Conservation (phyloP, 495 filamentous ascomycete species). For the Neurospora sp. region DNA sequence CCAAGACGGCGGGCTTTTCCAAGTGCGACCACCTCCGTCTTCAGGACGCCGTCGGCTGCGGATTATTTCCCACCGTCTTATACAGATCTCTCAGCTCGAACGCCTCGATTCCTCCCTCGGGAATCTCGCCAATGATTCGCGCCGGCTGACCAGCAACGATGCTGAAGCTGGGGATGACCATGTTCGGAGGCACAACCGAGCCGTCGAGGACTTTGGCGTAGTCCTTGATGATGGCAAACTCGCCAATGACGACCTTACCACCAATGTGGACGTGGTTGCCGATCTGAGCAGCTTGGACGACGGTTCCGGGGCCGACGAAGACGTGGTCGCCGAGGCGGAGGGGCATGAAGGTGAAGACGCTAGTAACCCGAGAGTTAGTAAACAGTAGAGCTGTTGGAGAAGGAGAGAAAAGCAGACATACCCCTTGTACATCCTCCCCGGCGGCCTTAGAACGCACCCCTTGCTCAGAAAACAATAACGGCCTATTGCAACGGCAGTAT, state of each 20-base stretch:
- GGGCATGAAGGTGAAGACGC: constrained; percentile 60
- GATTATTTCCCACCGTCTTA: constrained; percentile 42
- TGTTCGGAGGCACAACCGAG: constrained; percentile 69
- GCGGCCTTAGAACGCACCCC: constrained; percentile 63
- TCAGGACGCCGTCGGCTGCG: constrained; percentile 30
- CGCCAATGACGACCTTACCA: constrained; percentile 59
- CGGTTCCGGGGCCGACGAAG: constrained; percentile 63
- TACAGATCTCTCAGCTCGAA: constrained; percentile 49
- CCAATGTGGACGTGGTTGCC: constrained; percentile 81
- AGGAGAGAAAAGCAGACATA: constrained; percentile 13
- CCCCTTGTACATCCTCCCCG: constrained; percentile 62
- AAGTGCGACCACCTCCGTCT: not conserved
- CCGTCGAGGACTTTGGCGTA: constrained; percentile 75
- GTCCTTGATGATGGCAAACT: constrained; percentile 85
- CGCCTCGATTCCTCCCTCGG: constrained; percentile 59
- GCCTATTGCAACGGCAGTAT: constrained; percentile 74
- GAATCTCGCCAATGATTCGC: constrained; percentile 73
- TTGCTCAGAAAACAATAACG: constrained; percentile 78
- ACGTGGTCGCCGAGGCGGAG: constrained; percentile 90
- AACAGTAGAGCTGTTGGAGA: no score
- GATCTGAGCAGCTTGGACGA: constrained; percentile 68
- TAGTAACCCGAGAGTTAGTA: no score
- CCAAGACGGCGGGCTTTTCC: not conserved
- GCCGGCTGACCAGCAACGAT: constrained; percentile 77
- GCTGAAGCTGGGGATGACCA: constrained; percentile 83